Percentiles rank a stretch among this genome's conserved stretches.
Conservation (phyloP, 2,329 filamentous ascomycete genomes). For the Hortaea werneckii region DNA sequence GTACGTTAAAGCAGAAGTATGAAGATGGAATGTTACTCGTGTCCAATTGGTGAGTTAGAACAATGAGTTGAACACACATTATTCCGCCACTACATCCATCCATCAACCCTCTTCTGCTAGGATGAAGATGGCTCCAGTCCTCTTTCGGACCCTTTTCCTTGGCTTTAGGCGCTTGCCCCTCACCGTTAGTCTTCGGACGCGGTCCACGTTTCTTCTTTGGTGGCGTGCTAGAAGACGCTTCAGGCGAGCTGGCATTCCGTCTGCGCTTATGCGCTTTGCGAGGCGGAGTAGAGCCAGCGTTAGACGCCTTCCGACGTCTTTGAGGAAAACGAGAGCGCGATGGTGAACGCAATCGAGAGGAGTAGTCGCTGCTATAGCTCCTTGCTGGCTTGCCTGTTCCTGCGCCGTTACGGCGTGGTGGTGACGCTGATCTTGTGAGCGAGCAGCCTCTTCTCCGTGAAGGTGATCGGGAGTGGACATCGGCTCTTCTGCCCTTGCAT, state of each 20-base stretch:
- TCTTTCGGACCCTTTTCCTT: slow-evolving; percentile 10
- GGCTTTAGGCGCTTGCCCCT: slow-evolving; percentile 3
- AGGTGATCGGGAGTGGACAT: slow-evolving; percentile 9
- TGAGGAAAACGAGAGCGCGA: slow-evolving; percentile 4
- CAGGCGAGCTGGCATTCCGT: slow-evolving; percentile 21
- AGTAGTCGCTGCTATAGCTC: slow-evolving; percentile 13
- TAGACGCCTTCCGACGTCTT: not conserved
- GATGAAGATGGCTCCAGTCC: slow-evolving; percentile 26
- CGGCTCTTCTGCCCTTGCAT: slow-evolving; percentile 12
- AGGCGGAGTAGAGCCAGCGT: not conserved
- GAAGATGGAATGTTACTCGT: too few species aligned
- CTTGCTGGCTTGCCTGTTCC: slow-evolving; percentile 10
- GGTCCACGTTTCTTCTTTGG: slow-evolving; percentile 5
- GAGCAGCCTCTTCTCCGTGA: slow-evolving; percentile 5
- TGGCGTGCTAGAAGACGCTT: slow-evolving; percentile 16
- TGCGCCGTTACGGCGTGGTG: slow-evolving; percentile 10
- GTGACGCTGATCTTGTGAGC: slow-evolving; percentile 6
- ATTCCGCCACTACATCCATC: slow-evolving; percentile 2
- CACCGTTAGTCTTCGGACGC: slow-evolving; percentile 2
- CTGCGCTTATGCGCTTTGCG: slow-evolving; percentile 12
- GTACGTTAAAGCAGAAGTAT: too few species aligned
- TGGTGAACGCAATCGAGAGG: slow-evolving; percentile 10
- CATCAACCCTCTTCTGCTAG: slow-evolving; percentile 24
- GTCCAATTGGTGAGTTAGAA: too few species aligned
- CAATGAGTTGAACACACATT: too few species aligned